Base-by-base conservation (phyloP, 1,139 yeast genomes). In the Taiozyma onychis region DNA sequence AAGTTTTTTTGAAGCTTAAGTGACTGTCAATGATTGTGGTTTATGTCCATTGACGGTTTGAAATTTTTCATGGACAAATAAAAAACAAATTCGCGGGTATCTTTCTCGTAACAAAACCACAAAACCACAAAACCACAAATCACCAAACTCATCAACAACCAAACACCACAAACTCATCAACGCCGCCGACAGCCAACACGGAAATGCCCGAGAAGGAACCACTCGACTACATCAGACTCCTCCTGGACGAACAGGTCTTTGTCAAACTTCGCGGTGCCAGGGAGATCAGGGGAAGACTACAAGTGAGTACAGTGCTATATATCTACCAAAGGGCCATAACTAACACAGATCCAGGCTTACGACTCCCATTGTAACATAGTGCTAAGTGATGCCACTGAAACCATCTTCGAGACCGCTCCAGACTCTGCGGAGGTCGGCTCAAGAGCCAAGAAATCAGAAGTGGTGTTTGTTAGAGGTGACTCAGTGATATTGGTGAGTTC, bases 361-460 rank as follows among this genome's bases (percentile, higher is more conserved):
- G 98, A 93, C 68, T 87, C 96, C 46, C 98, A 93, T 69, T 93
- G 98, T 69, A 93, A 95, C 67, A 83, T 95, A 78, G 97, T 93
- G 43, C 78, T 93, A 59, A 90, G 98, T 62, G 96, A 95, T 60
- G 97, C 96, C 4, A 79, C 78, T 54, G 99, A 93, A 65, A 87
- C 87, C 10, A 82, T 91, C 47, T 88, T 80, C 63, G 74, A 75
- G 39, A 65, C 81, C 39, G 78, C 74, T 41, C 83, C 68, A n/a
- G 77, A 73, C 11, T 64, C 75, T 41, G 69, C 66, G 57, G 74
- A 45, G 28, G 41, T 48, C 28, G 44, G 47, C 30, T 51, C 54
- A 32, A 52, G 47, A 30, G 85, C 83, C 44, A 88, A 88, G 65
- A 75, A 76, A 54, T 80, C 90, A 24, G 97, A 88, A 52, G 88